Conservation (phyloP, 768 basidiomycete species). For the Leucocoprinus birnbaumii region DNA sequence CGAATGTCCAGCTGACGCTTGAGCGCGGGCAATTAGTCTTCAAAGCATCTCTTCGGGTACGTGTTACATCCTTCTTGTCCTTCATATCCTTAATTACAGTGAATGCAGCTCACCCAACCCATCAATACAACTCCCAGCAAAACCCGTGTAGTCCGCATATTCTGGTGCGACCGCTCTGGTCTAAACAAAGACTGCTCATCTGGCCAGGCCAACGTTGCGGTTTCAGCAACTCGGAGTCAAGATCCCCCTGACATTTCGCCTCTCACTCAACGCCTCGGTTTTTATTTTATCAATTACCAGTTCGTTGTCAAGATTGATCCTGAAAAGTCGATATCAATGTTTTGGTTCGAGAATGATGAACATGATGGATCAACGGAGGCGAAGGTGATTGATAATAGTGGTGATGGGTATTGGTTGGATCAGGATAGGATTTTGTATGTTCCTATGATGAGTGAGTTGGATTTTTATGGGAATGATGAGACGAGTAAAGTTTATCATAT, state of each 20-base stretch:
- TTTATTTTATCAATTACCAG: slow-evolving; percentile 29
- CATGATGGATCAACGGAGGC: slow-evolving; percentile 24
- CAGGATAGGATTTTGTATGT: slow-evolving; percentile 35
- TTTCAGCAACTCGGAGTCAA: slow-evolving; percentile 17
- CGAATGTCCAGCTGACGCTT: slow-evolving; percentile 26
- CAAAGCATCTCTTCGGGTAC: slow-evolving; percentile 28
- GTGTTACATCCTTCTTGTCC: slow-evolving; percentile 8
- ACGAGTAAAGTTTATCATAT: slow-evolving; percentile 9
- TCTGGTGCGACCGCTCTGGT: slow-evolving; percentile 33
- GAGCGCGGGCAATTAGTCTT: slow-evolving; percentile 25
- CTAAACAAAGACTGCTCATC: slow-evolving; percentile 20
- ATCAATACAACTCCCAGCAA: slow-evolving; percentile 20
- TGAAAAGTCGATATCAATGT: slow-evolving; percentile 30
- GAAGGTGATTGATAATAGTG: slow-evolving; percentile 29
- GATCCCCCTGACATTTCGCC: slow-evolving; percentile 25
- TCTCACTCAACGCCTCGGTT: slow-evolving; percentile 23
- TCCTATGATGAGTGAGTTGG: slow-evolving; percentile 22
- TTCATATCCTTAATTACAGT: background rate
- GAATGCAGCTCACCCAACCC: slow-evolving; percentile 22
- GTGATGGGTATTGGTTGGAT: slow-evolving; percentile 26
- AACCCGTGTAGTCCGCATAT: slow-evolving; percentile 25
- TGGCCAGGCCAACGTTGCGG: slow-evolving; percentile 18
- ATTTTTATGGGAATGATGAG: slow-evolving; percentile 2
- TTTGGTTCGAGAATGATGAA: slow-evolving; percentile 39
- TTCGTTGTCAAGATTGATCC: slow-evolving; percentile 31